Conservation (phyloP, 345 rosid genomes). For the Lepidium aucheri region DNA sequence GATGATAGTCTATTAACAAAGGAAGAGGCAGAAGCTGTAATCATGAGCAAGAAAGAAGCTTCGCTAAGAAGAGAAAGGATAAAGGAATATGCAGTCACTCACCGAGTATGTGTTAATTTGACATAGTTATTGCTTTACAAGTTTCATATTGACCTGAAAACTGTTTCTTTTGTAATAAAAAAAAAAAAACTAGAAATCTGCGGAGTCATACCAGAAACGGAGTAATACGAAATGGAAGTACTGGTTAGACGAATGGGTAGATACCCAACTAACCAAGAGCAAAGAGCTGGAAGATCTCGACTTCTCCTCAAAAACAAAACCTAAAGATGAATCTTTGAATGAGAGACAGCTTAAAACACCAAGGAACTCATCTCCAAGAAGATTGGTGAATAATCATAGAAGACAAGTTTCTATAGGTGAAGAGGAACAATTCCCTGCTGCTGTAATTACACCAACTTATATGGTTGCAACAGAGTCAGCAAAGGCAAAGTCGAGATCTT, state of each 20-base stretch:
- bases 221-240: constrained; percentile 64
- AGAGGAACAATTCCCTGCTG: constrained; percentile 40
- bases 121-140: background rate
- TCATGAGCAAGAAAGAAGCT: constrained; percentile 69
- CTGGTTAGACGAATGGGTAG: constrained; percentile 92
- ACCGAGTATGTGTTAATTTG: constrained; percentile 38
- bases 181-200: constrained; percentile 49
- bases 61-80: constrained; percentile 54
- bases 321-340: constrained; percentile 30
- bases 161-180: background rate
- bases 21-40: constrained; percentile 59
- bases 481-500: constrained; percentile 69
- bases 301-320: constrained; percentile 37
- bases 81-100: constrained; percentile 51
- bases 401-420: constrained; percentile 62
- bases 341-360: constrained; percentile 32
- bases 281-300: constrained; percentile 77
- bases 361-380: constrained; percentile 38
- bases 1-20: constrained; percentile 74
- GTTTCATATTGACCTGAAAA: background rate
- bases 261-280: constrained; percentile 58
- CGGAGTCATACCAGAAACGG: constrained; percentile 61
- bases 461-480: constrained; percentile 95
- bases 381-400: constrained; percentile 37
- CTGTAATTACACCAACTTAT: constrained; percentile 49